phyloP scores from a whole-genome alignment of 805 yeast species.

The Myxozyma vanderwaltii region DNA sequence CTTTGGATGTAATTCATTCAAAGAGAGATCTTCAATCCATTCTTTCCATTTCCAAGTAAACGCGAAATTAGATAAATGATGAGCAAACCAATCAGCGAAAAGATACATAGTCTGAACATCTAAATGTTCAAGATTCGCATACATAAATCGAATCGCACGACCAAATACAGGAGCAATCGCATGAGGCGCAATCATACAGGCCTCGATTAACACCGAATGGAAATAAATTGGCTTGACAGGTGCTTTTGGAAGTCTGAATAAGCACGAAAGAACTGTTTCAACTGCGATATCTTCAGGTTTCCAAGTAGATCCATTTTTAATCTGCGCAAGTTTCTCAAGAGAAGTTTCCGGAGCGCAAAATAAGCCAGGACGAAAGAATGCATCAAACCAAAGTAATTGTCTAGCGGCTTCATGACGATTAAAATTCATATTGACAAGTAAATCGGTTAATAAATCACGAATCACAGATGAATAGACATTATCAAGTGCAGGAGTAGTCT shows the following conservation, averaged over 20 bases:
- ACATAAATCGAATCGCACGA: conserved; percentile 82
- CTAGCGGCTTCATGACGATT: conserved; percentile 85
- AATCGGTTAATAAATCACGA: conserved; percentile 74
- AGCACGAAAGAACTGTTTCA: conserved; percentile 75
- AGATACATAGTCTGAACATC: conserved; percentile 77
- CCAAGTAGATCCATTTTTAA: conserved; percentile 63
- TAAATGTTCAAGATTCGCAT: conserved; percentile 61
- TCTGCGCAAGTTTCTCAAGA: conserved; percentile 63
- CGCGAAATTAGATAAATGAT: conserved; percentile 89
- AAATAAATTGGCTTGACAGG: conserved; percentile 74
- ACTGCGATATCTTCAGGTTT: conserved; percentile 88
- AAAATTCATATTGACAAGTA: conserved; percentile 79
- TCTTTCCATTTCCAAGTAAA: conserved; percentile 98
- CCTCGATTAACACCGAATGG: conserved; percentile 80
- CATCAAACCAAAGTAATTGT: conserved; percentile 73
- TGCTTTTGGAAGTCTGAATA: conserved; percentile 71
- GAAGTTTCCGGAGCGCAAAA: conserved; percentile 77
- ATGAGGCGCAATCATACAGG: conserved; percentile 77
- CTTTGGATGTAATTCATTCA: conserved; percentile 65
- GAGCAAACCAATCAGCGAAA: conserved; percentile 86
- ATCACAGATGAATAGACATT: conserved; percentile 62
- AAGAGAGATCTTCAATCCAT: conserved; percentile 62
- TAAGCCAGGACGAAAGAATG: conserved; percentile 65
- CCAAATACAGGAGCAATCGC: conserved; percentile 95
- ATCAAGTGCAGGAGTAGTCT: conserved; percentile 62